phyloP scores from a whole-genome alignment of 2,329 filamentous ascomycete species.

The Pseudogymnoascus verrucosus region DNA sequence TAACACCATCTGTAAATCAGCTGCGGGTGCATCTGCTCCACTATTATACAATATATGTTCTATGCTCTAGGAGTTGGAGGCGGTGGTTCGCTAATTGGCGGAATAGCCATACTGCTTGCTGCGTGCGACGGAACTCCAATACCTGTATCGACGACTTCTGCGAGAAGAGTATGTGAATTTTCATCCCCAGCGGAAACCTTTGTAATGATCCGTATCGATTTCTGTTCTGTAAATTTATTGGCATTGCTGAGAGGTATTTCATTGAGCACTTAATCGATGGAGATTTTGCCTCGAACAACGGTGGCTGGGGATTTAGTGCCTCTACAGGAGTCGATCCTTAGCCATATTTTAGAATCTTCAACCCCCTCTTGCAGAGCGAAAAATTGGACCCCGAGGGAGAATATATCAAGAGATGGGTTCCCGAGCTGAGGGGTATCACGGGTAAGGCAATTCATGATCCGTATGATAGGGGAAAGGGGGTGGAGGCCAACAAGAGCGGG shows the following conservation, averaged over 20 bases:
- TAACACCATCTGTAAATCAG: too few relatives aligned
- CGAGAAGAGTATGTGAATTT: not conserved
- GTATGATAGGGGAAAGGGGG: constrained; percentile 51
- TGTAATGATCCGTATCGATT: too few relatives aligned
- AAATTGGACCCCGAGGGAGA: constrained; percentile 73
- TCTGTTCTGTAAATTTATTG: too few relatives aligned
- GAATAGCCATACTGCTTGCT: too few relatives aligned
- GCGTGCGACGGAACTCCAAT: constrained; percentile 12
- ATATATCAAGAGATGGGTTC: constrained; percentile 78
- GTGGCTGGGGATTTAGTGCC: constrained; percentile 40
- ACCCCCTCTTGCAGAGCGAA: constrained; percentile 75
- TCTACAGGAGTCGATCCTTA: constrained; percentile 74
- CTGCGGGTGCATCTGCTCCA: too few relatives aligned
- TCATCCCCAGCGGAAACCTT: not conserved
- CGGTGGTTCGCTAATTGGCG: too few relatives aligned
- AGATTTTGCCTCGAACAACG: constrained; percentile 29
- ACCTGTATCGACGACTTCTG: not conserved
- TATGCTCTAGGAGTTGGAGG: too few relatives aligned
- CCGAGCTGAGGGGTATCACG: constrained; percentile 57
- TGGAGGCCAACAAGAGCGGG: constrained; percentile 52
- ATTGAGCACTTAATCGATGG: constrained; percentile 55
- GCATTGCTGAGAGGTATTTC: constrained; percentile 72
- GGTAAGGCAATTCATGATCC: constrained; percentile 74
- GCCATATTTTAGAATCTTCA: constrained; percentile 88
- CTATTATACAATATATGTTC: too few relatives aligned